phyloP scores from a whole-genome alignment of 805 yeast species.

The Deakozyma indianensis region DNA sequence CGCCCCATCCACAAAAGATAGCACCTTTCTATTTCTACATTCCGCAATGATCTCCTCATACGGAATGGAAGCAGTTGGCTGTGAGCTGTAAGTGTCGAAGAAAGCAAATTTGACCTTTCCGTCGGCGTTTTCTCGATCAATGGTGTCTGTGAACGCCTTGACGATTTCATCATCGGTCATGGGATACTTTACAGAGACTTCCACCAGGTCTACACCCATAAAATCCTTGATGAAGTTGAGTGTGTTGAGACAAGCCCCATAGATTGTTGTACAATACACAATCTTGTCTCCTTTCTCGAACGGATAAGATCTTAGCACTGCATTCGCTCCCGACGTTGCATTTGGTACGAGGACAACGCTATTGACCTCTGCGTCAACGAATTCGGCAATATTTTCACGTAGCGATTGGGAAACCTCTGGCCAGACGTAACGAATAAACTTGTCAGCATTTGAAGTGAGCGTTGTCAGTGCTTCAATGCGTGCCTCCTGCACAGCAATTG shows the following conservation, averaged over 20 bases:
- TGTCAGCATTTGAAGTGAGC: conserved; percentile 33
- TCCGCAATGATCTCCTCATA: conserved; percentile 31
- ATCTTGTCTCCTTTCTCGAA: conserved; percentile 38
- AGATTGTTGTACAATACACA: conserved; percentile 34
- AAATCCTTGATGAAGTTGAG: conserved; percentile 17
- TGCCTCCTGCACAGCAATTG: conserved; percentile 31
- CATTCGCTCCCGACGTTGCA: conserved; percentile 48
- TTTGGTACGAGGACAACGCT: conserved; percentile 41
- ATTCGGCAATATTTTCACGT: conserved; percentile 24
- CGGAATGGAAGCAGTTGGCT: conserved; percentile 52
- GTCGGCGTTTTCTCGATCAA: conserved; percentile 17
- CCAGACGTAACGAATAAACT: conserved; percentile 18
- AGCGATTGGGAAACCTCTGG: conserved; percentile 16
- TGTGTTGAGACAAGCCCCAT: conserved; percentile 41
- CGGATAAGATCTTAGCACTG: conserved; percentile 39
- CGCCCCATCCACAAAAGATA: conserved; percentile 60
- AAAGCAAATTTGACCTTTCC: conserved; percentile 28
- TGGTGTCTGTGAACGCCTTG: conserved; percentile 13
- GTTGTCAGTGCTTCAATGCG: conserved; percentile 19
- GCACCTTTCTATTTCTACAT: conserved; percentile 31
- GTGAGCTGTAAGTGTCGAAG: conserved; percentile 42
- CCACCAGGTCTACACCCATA: conserved; percentile 23
- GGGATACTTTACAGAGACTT: conserved; percentile 31
- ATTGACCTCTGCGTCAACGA: conserved; percentile 33
- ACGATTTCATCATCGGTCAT: conserved; percentile 28